Base-by-base conservation (phyloP, 2,329 filamentous ascomycete genomes). In the Eutypa lata region DNA sequence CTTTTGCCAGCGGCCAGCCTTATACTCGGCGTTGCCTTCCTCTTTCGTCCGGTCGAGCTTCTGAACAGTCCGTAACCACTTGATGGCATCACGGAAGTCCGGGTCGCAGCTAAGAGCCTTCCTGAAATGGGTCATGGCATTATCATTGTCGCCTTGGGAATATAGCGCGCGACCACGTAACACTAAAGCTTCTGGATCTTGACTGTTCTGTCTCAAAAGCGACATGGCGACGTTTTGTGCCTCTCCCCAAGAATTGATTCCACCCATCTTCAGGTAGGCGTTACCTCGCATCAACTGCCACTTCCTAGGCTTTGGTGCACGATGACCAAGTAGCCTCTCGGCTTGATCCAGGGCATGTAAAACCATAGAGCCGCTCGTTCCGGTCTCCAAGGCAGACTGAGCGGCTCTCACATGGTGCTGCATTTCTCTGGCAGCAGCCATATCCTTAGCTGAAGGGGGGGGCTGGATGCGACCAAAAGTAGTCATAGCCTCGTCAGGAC, bases 211-310 rank as follows among this genome's bases (percentile, higher is more conserved):
- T 50, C 94, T 85, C 57, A 99, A 79, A 62, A 99, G 74, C 2
- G 83, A 83, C 84, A 97, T 96, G 63, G 91, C 91, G 51, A 97
- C 85, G 68, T 92, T 95, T 73, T 96, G 91, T 5, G 91, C 93
- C 70, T 97, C 92, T 33, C 91, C 92, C 7, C 96, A 77, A 11
- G 91, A 87, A 72, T 97, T 97, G 53, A 86, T 82, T 56, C 90
- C 91, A 54, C 89, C 91, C 87, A 97, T 95, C 75, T 92, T 93
- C 56, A 99, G 74, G 66, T 95, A 90, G 10, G 93, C 93, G 73
- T 96, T 90, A 53, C 90, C 93, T 35, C 90, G 86, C 86, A 99
- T 87, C 56, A 97, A 77, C 67, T 89, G 89, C 94, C 94, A 99
- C 73, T 94, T 94, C 67, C 93, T 85, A 37, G 94, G 94, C 73